Conservation (phyloP, 495 filamentous ascomycete genomes). For the Darksidea phi region DNA sequence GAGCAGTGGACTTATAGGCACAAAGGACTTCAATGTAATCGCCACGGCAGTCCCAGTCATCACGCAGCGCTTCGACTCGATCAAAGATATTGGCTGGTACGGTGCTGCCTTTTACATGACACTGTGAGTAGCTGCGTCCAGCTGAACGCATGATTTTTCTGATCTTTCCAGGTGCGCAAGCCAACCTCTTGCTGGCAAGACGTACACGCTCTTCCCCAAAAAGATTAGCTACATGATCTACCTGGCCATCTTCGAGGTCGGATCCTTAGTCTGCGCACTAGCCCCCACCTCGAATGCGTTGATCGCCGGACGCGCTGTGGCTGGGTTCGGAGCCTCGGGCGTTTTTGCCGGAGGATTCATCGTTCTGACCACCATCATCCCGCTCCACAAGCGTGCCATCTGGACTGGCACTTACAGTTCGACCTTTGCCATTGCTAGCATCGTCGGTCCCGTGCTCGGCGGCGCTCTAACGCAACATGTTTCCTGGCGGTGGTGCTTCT, state of each 20-base stretch:
- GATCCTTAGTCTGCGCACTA: conserved; percentile 11
- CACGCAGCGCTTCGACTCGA: conserved; percentile 51
- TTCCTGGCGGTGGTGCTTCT: conserved; percentile 21
- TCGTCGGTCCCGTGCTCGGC: conserved; percentile 20
- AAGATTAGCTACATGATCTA: background rate
- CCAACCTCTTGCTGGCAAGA: conserved; percentile 9
- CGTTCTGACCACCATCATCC: conserved; percentile 17
- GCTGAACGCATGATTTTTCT: background rate
- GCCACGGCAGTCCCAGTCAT: conserved; percentile 53
- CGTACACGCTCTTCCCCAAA: conserved; percentile 6
- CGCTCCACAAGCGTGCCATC: conserved; percentile 21
- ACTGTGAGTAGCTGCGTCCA: background rate
- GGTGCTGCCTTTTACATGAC: conserved; percentile 57
- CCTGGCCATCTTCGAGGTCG: conserved; percentile 20
- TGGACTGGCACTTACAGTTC: conserved; percentile 2
- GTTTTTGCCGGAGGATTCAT: conserved; percentile 20
- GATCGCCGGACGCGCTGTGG: conserved; percentile 22
- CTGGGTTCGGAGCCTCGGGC: conserved; percentile 22
- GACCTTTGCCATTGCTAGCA: conserved; percentile 14
- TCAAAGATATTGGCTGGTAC: conserved; percentile 54
- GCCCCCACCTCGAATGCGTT: conserved; percentile 12
- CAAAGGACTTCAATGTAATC: conserved; percentile 34
- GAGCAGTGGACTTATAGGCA: background rate
- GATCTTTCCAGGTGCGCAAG: conserved; percentile 5
- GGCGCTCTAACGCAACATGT: conserved; percentile 13